Base-by-base conservation (phyloP, 2,329 filamentous ascomycete genomes). In the Venturia carpophila region DNA sequence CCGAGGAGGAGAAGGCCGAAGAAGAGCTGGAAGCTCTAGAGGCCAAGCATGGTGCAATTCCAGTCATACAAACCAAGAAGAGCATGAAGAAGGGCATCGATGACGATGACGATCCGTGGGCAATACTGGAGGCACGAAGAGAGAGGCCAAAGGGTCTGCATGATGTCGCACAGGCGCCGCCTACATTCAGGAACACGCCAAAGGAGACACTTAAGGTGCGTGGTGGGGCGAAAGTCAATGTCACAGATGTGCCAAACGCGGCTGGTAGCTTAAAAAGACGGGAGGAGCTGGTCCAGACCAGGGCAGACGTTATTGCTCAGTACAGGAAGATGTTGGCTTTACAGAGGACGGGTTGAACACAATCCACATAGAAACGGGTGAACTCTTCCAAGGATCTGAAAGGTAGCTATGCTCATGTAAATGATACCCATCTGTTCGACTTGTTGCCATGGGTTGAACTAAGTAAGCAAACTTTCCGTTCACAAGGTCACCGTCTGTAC, bases 71-170 rank as follows among this genome's bases (percentile, higher is more conserved):
- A 82, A 65, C 78, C 75, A 61, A 79, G 77, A 19, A 78, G 78
- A 45, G 45, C 34, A 37, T 37, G 77, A 78, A 80, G 66, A 75
- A 81, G 58, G 78, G 79, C 39, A 71, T 76, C 52, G 78, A 80
- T 60, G 80, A 81, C 64, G 84, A 86, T 11, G 86, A 87, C 56
- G 90, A 93, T 74, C 90, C 91, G 0, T 96, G 91, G 91, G 86
- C 84, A 55, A 85, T 85, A 67, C 75, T 96, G 69, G 87, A 88
- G 73, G 82, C 82, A 73, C 86, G 86, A 77, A 80, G 86, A 65
- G 86, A 84, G 34, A 83, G 85, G 69, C 70, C 73, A 5, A 75
- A 74, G 37, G 79, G 79, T 0, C 64, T 83, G 61, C 76, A 81
- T 68, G 81, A 84, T 73, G 81, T 92, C 37, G 91, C 84, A 3